Conservation (phyloP, 139 green algal species). For the Desmodesmus armatus region DNA sequence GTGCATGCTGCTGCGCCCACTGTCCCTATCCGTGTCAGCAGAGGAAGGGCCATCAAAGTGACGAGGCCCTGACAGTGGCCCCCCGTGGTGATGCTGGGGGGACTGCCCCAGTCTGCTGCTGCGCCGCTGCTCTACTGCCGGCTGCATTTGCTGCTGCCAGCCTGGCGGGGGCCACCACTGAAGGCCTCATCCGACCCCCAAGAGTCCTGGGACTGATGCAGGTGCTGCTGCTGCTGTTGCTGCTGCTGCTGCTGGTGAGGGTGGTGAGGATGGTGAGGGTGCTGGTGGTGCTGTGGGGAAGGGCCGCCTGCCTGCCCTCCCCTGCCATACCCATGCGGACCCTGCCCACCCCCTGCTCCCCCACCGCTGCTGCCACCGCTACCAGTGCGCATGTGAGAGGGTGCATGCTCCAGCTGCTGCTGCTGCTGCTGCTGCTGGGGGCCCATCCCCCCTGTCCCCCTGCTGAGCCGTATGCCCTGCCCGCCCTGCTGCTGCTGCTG, state of each 20-base stretch:
- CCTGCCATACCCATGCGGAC: no score
- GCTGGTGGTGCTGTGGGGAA: conserved; percentile 7
- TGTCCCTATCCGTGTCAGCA: neutral
- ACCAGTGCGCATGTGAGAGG: neutral
- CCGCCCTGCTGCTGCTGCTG: neutral
- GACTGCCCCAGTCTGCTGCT: neutral
- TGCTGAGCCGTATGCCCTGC: neutral
- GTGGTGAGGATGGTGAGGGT: neutral
- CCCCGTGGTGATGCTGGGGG: neutral
- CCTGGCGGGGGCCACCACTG: neutral
- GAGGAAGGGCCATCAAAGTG: no score
- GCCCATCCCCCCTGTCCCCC: neutral
- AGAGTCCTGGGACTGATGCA: neutral
- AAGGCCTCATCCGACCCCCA: neutral
- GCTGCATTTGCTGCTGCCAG: neutral
- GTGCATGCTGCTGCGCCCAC: conserved; percentile 1
- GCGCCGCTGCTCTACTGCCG: neutral
- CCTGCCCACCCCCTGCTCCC: neutral
- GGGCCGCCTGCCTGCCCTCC: no score
- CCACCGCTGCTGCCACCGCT: conserved; percentile 12
- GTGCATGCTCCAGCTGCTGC: neutral
- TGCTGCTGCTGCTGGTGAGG: neutral
- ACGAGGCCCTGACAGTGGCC: neutral
- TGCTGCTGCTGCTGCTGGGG: conserved; percentile 22
- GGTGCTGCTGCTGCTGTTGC: conserved; percentile 1